Evolutionary conservation across 1,284 basidiomycete genomes (phyloP), one percentile per base, ranked within the genome.

Genomic region (Puccinia polysora): DNA sequence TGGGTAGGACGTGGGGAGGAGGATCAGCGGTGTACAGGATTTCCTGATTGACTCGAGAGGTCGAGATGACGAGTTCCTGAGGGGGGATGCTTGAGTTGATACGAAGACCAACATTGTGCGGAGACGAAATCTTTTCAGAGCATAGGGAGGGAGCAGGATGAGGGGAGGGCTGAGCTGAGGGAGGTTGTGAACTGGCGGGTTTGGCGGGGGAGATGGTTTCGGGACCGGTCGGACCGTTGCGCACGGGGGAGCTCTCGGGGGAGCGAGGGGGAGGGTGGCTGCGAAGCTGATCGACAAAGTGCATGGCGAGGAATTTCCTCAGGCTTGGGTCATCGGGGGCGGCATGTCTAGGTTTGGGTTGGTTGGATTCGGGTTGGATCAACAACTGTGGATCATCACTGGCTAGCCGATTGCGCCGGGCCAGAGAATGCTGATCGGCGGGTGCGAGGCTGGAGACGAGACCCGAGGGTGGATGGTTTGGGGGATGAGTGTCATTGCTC

Each of bases 11-110:
- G 28, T 56, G 38, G 3, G 62, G 62, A 15, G 62, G 45, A 20
- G 52, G 55, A 20, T 56, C 28, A 28, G 52, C 40, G 18, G 40
- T 56, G 53, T 68, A 68, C 4, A 68, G 50, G 40, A 45, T 58
- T 58, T 68, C 65, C 2, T 34, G 36, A 32, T 68, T 68, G 25
- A 38, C 2, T 20, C 34, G 40, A 30, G 20, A 34, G 25, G 23
- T 58, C 7, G 52, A 56, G 45, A 68, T 68, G 34, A 38, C 40
- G 0, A 68, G 28, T 28, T 43, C 52, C 34, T 68, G 65, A 10
- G 65, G 65, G 7, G 65, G 55, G 40, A 58, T 30, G 28, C 52
- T 58, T 20, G 65, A 68, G 20, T 38, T 65, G 50, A 65, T 65
- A 2, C 4, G 12, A 2, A 62, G 59, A 15, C 59, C 59, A 28